Percentiles rank a stretch among this genome's conserved stretches.
These are phyloP conservation scores for Acacia melanoxylon DNA, from an alignment of 306 rosid genomes.

Conservation along the genomic window DNA sequence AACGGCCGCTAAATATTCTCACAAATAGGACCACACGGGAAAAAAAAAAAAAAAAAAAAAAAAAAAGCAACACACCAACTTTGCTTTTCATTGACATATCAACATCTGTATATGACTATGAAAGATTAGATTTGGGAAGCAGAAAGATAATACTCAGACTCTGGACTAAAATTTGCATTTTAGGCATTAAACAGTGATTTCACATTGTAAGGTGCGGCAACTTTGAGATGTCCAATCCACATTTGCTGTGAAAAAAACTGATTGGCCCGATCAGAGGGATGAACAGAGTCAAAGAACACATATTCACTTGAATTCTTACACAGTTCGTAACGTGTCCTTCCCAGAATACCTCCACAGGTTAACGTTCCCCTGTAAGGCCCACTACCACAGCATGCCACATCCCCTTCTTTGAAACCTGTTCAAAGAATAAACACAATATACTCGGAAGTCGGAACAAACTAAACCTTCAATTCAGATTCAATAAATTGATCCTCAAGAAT, in stretches of 20 bases:
- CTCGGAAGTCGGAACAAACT: neutral
- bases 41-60: too few relatives aligned
- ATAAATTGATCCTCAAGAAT: neutral
- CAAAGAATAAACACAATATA: neutral
- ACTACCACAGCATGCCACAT: neutral
- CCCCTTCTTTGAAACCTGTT: neutral
- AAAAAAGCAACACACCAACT: too few relatives aligned
- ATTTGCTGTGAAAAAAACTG: neutral
- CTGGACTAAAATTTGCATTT: too few relatives aligned
- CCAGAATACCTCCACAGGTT: neutral
- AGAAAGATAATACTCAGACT: too few relatives aligned
- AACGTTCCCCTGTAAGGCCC: neutral
- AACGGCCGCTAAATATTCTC: too few relatives aligned
- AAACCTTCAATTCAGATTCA: neutral
- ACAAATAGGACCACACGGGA: too few relatives aligned
- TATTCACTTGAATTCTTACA: neutral
- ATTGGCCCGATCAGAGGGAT: neutral
- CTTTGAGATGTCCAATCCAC: neutral
- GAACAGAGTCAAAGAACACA: neutral
- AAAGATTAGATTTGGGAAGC: too few relatives aligned
- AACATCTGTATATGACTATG: neutral
- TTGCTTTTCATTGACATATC: neutral
- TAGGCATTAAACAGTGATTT: neutral
- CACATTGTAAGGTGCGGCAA: neutral
- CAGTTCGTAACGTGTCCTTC: neutral